A percentile compares a stretch with the other conserved stretches of the same genome.
Conservation (phyloP, 257 asterid species). For the Solanum medicagineum region DNA sequence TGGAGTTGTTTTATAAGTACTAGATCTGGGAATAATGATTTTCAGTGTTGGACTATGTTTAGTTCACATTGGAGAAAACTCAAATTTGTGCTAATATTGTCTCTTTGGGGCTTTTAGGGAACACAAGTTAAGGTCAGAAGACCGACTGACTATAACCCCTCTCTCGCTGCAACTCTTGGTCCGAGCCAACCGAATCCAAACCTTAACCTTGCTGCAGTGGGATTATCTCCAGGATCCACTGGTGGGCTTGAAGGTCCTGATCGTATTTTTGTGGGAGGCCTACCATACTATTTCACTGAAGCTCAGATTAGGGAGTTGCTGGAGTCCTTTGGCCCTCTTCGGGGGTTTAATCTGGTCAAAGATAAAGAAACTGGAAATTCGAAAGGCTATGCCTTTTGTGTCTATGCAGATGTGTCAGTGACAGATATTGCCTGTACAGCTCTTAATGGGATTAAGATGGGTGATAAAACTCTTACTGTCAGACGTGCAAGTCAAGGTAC, state of each 20-base stretch:
- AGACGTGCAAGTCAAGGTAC: conserved; percentile 94
- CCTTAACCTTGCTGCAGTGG: conserved; percentile 85
- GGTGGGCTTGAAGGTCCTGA: conserved; percentile 99
- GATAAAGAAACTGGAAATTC: conserved; percentile 99
- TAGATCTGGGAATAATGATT: background rate
- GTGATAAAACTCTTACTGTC: conserved; percentile 92
- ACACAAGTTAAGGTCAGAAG: conserved; percentile 98
- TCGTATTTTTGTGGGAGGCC: conserved; percentile 92
- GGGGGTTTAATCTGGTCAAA: conserved; percentile 92
- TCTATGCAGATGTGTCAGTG: conserved; percentile 77
- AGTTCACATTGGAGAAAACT: background rate
- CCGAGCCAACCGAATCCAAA: conserved; percentile 93
- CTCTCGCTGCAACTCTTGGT: conserved; percentile 95
- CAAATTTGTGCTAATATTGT: background rate
- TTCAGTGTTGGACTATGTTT: background rate
- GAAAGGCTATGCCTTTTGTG: conserved; percentile 99
- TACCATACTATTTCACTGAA: conserved; percentile 93
- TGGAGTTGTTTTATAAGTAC: background rate
- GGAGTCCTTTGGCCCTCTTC: conserved; percentile 94
- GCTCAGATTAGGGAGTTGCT: conserved; percentile 87
- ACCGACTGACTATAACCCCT: conserved; percentile 95
- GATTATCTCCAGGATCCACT: conserved; percentile 80
- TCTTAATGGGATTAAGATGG: conserved; percentile 97
- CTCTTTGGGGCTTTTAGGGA: conserved; percentile 35
- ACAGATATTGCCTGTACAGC: conserved; percentile 99